Base-by-base conservation (phyloP, 1,139 yeast species). In the Saccharomyces hybrid region DNA sequence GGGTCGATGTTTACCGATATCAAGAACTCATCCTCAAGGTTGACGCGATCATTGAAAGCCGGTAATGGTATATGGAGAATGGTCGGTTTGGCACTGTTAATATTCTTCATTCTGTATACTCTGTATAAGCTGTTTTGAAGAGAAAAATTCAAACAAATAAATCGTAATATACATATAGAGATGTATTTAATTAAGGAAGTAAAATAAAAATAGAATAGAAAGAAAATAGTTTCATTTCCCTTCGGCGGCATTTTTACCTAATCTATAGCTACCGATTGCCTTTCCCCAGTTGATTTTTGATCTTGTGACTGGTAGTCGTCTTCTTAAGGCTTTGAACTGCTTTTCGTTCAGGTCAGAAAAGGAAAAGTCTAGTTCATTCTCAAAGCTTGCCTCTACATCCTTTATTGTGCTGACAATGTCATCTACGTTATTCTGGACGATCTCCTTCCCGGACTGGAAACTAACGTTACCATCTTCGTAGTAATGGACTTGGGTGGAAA, bases 381-480 rank as follows among this genome's bases (percentile, higher is more conserved):
- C 90, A 62, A 80, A 78, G 48, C 74, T 68, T 57, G 80, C 78
- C 69, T 93, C 98, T n/a, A 78, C 66, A 34, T 67, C 66, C 54
- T 77, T 76, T 61, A 91, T 86, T 48, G 77, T 71, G 49, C 82
- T 77, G 21, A 86, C 72, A 1, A 68, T 70, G 1, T 42, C 34
- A 28, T 57, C 55, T 1, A 58, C 58, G 2, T 63, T 52, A 1
- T 58, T 51, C 2, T 68, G 66, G 5, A 67, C 67, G 1, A 78
- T 64, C n/a, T 68, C 67, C 54, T 82, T 80, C 8, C 71, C 70
- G 28, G 85, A 80, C 60, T 81, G 83, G 63, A 93, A 79, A 52
- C 95, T 78, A 21, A 93, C 98, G 65, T 93, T 93, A 31, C 99
- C 99, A 63, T 93, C 98, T 72, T 93, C 99, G 68, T 81, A 93